These are phyloP conservation scores for Aristolochia californica DNA, from an alignment of 164 flowering plant species.

Conservation along the genomic window DNA sequence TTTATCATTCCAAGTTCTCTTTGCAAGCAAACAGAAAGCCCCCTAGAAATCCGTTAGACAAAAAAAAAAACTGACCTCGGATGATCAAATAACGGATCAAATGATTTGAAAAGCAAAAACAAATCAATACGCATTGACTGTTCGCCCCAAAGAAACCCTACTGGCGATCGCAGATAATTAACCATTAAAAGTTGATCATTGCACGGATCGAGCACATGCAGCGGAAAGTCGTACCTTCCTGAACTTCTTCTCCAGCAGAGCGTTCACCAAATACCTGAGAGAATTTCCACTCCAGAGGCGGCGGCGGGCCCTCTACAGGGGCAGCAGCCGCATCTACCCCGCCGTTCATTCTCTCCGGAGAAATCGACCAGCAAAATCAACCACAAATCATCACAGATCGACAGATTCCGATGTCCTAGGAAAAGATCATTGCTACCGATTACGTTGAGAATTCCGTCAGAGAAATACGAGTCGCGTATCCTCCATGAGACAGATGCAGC, in stretches of 20 bases:
- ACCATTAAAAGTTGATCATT: no score
- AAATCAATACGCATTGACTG: no score
- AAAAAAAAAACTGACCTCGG: no score
- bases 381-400: slow-evolving; percentile 7
- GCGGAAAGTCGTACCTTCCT: slow-evolving; percentile 46
- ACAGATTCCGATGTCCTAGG: neutral
- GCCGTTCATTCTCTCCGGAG: slow-evolving; percentile 30
- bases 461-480: neutral
- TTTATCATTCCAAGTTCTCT: no score
- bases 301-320: slow-evolving; percentile 23
- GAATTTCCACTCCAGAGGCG: slow-evolving; percentile 75
- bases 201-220: neutral
- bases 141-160: no score
- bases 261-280: slow-evolving; percentile 88
- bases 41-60: no score
- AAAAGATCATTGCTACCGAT: neutral
- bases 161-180: no score
- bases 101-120: no score
- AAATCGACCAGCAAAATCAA: slow-evolving; percentile 9
- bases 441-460: neutral
- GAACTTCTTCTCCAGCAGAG: slow-evolving; percentile 75
- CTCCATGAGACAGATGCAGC: slow-evolving; percentile 1
- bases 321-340: slow-evolving; percentile 25
- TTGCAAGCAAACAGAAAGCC: no score
- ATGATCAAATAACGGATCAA: no score